Evolutionary conservation across 208 protist genomes (phyloP), one percentile per base, ranked within the genome.

Genomic region (Wallacemonas rigidus): DNA sequence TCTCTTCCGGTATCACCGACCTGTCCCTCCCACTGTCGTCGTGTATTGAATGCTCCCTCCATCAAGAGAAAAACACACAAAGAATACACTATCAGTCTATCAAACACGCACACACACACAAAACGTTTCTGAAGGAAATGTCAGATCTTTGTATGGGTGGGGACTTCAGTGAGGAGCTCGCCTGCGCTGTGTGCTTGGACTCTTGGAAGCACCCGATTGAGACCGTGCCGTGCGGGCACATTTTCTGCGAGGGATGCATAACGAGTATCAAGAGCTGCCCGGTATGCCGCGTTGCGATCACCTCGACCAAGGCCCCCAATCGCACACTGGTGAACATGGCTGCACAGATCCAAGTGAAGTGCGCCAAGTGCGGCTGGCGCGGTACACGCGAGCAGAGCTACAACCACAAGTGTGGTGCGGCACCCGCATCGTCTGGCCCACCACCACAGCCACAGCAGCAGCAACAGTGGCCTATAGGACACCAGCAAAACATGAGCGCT

Each of bases 131-230:
- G 12, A 50, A 50, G 45, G 45, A 45, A 53, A 81, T 89, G 71
- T 58, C 70, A 2, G 67, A 69, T 38, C 12, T 76, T 8, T 88
- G 79, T 71, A 61, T 73, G 62, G 85, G 84, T 45, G 72, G 86
- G 11, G 73, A 84, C 58, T 94, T 85, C 57, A 82, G 74, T 61
- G 86, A 94, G 70, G 89, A 91, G 75, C 70, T 94, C 54, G 78
- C 76, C 35, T 94, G 89, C 55, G 81, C 82, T 5, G 69, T 94
- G 11, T 94, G 89, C 69, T 67, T 92, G 3, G 89, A 94, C 74
- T 86, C 85, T 47, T 92, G 86, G 89, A 88, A 87, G 73, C 60
- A 93, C 36, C 85, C 85, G 11, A 26, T 77, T 3, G 85, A 89
- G 67, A 43, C 79, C 9, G 8, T 45, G 9, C 75, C 74, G 41